Evolutionary conservation across 2,329 filamentous ascomycete species (phyloP).

Genomic region (Talaromyces sp.): DNA sequence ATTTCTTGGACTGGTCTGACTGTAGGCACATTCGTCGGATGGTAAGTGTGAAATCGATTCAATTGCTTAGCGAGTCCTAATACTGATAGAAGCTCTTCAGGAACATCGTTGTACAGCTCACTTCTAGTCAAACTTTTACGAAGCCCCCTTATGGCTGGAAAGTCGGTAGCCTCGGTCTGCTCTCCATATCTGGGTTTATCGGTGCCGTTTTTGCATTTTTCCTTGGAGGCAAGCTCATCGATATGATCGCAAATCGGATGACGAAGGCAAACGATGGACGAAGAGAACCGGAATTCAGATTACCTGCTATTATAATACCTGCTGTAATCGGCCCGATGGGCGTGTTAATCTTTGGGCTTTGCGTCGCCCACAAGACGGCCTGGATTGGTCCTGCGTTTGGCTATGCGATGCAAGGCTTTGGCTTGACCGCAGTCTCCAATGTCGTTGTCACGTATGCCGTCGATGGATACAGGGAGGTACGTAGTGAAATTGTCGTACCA

Average conservation of each 20-base stretch:
- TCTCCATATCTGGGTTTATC: constrained; percentile 21
- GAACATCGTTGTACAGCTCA: constrained; percentile 32
- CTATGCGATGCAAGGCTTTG: background rate
- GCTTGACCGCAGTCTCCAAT: background rate
- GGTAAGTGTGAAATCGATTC: background rate
- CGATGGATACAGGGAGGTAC: background rate
- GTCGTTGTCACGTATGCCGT: background rate
- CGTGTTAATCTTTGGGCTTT: background rate
- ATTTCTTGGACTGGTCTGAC: constrained; percentile 28
- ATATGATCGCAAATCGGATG: constrained; percentile 27
- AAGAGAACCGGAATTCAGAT: constrained; percentile 27
- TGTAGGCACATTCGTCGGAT: constrained; percentile 24
- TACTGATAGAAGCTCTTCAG: too few species aligned
- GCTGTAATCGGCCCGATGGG: background rate
- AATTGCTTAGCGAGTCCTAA: too few species aligned
- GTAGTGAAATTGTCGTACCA: background rate
- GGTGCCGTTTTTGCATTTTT: constrained; percentile 26
- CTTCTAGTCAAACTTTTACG: constrained; percentile 27
- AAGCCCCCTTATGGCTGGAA: constrained; percentile 28
- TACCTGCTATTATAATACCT: constrained; percentile 25
- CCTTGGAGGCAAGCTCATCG: constrained; percentile 28
- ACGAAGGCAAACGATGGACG: constrained; percentile 24
- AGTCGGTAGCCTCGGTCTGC: constrained; percentile 25
- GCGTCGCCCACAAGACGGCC: background rate
- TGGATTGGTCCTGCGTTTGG: background rate